Conservation (phyloP, 768 basidiomycete genomes). For the Pleurotus giganteus region DNA sequence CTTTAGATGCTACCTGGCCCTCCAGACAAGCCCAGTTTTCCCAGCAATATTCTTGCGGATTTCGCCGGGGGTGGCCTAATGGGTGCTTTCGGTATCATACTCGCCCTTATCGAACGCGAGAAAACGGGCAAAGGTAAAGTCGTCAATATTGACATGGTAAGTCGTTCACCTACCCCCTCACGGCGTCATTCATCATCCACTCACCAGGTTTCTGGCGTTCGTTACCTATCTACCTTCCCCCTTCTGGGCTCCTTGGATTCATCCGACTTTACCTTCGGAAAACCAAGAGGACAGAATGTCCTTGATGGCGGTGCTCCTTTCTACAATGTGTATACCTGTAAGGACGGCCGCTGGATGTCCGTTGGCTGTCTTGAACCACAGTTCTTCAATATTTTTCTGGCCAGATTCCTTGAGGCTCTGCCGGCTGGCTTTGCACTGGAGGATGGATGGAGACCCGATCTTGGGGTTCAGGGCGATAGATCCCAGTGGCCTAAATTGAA, state of each 20-base stretch:
- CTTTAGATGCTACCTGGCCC: constrained; percentile 66
- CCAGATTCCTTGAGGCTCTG: constrained; percentile 49
- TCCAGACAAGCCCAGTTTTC: constrained; percentile 62
- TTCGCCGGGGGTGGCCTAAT: constrained; percentile 81
- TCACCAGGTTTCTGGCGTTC: constrained; percentile 72
- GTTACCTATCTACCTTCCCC: constrained; percentile 75
- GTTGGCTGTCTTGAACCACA: constrained; percentile 75
- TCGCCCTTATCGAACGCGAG: constrained; percentile 69
- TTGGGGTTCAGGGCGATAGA: constrained; percentile 40
- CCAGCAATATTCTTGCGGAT: constrained; percentile 76
- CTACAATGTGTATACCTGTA: constrained; percentile 72
- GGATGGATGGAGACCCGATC: constrained; percentile 55
- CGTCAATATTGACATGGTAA: constrained; percentile 75
- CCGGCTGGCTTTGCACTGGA: constrained; percentile 39
- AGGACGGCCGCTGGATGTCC: constrained; percentile 73
- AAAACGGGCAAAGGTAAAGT: constrained; percentile 71
- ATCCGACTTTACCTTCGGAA: constrained; percentile 31
- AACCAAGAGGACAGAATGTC: constrained; percentile 51
- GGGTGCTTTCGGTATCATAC: constrained; percentile 69
- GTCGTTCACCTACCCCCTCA: not conserved
- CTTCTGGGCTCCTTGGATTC: constrained; percentile 45
- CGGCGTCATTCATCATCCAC: constrained; percentile 1
- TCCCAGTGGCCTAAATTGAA: constrained; percentile 57
- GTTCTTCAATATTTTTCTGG: constrained; percentile 65
- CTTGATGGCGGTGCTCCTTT: constrained; percentile 81